A percentile compares a stretch with the other conserved stretches of the same genome.
Evolutionary conservation across 257 asterid species (phyloP).

Genomic region (Nicotiana obtusifolia): DNA sequence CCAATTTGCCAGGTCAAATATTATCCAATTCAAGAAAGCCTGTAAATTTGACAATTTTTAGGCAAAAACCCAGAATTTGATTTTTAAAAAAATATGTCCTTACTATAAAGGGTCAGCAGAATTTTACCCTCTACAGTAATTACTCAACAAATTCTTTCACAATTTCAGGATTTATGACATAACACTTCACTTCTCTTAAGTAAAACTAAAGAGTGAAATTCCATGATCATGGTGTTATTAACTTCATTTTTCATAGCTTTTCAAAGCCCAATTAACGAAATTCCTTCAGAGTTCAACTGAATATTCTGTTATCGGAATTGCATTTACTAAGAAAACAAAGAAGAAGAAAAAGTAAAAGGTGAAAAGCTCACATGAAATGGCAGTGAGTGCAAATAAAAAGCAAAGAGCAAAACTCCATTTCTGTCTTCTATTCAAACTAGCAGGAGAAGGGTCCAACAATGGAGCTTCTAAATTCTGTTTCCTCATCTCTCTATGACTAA

Average conservation of each 20-base stretch:
- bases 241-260: neutral
- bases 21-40: too few relatives aligned
- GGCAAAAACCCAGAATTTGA: neutral
- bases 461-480: neutral
- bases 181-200: too few relatives aligned
- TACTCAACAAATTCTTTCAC: neutral
- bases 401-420: conserved; percentile 5
- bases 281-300: neutral
- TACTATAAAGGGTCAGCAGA: neutral
- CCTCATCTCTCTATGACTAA: neutral
- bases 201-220: neutral
- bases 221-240: neutral
- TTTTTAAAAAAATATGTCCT: neutral
- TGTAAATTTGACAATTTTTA: too few relatives aligned
- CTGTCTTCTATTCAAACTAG: neutral
- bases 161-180: neutral
- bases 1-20: too few relatives aligned
- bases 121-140: neutral
- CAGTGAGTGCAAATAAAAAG: neutral
- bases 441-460: neutral
- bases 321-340: too few relatives aligned
- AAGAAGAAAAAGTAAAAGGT: neutral
- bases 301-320: neutral
- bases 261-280: neutral
- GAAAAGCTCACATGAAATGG: conserved; percentile 11